A percentile compares a stretch with the other conserved stretches of the same genome.
Evolutionary conservation across 768 basidiomycete species (phyloP).

Genomic region (Tulasnella sp.): DNA sequence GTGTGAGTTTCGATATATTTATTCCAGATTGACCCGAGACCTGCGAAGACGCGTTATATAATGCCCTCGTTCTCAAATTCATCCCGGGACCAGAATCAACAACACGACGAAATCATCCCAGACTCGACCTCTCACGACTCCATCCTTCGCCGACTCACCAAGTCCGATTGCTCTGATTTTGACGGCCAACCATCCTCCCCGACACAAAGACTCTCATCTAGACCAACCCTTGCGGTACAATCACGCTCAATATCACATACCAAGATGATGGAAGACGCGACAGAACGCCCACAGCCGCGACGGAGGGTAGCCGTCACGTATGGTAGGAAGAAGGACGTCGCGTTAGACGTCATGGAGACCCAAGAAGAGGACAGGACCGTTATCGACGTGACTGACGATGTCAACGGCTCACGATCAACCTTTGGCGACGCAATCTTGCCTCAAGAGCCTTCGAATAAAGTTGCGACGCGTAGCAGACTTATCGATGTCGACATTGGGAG

Average conservation of each 20-base stretch:
- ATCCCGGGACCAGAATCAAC: neutral
- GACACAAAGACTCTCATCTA: too few relatives aligned
- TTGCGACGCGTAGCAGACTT: too few relatives aligned
- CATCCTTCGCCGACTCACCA: neutral
- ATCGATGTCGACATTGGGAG: too few relatives aligned
- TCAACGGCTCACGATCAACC: neutral
- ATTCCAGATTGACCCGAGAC: neutral
- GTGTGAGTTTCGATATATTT: neutral
- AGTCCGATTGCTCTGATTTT: neutral
- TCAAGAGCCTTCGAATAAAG: too few relatives aligned
- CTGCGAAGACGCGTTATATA: neutral
- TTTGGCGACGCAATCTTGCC: too few relatives aligned
- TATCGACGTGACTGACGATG: neutral
- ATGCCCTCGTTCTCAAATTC: neutral
- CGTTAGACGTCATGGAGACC: neutral
- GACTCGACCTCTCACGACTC: constrained; percentile 7
- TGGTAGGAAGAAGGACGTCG: constrained; percentile 2
- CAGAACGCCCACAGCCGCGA: neutral
- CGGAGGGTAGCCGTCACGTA: neutral
- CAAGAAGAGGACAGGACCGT: neutral
- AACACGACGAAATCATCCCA: constrained; percentile 2
- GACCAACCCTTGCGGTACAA: too few relatives aligned
- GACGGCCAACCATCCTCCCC: neutral
- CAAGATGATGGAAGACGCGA: neutral
- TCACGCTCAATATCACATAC: neutral